phyloP scores from a whole-genome alignment of 768 basidiomycete genomes.

The Tephrocybe sp. region DNA sequence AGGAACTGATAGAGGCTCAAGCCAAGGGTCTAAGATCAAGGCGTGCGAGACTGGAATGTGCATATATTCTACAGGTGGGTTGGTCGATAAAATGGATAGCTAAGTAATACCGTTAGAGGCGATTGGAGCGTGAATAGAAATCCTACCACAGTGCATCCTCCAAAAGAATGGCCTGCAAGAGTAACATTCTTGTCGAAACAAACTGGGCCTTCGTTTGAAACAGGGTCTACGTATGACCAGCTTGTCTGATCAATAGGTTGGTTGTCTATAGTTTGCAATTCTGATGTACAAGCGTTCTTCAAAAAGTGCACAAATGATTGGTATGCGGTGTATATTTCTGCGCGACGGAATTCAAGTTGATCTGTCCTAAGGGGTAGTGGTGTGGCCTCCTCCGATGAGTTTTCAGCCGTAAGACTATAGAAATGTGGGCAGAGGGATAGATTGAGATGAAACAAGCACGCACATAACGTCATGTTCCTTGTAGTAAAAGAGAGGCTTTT shows the following conservation, averaged over 20 bases:
- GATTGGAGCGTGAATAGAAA: neutral
- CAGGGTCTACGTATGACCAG: slow-evolving; percentile 31
- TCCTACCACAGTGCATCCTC: slow-evolving; percentile 45
- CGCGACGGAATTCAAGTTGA: slow-evolving; percentile 67
- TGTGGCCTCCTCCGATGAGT: slow-evolving; percentile 18
- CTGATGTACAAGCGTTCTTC: slow-evolving; percentile 25
- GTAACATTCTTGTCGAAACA: slow-evolving; percentile 30
- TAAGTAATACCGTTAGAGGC: slow-evolving; percentile 22
- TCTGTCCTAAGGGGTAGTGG: slow-evolving; percentile 56
- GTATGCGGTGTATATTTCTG: slow-evolving; percentile 67
- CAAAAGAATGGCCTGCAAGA: slow-evolving; percentile 46
- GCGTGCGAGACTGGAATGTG: slow-evolving; percentile 54
- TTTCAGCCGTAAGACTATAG: slow-evolving; percentile 26
- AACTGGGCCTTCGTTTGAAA: slow-evolving; percentile 23
- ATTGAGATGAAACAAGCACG: slow-evolving; percentile 16
- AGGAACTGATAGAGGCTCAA: slow-evolving; percentile 68
- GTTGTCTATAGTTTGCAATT: slow-evolving; percentile 37
- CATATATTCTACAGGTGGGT: slow-evolving; percentile 36
- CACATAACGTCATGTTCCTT: slow-evolving; percentile 55
- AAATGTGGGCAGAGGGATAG: neutral
- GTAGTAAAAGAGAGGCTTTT: slow-evolving; percentile 45
- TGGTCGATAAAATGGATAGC: slow-evolving; percentile 55
- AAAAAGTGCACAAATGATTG: slow-evolving; percentile 57
- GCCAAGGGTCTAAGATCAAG: slow-evolving; percentile 80
- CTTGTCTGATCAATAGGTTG: slow-evolving; percentile 32